phyloP scores from a whole-genome alignment of 1,284 basidiomycete genomes.

The Volvariella volvacea region DNA sequence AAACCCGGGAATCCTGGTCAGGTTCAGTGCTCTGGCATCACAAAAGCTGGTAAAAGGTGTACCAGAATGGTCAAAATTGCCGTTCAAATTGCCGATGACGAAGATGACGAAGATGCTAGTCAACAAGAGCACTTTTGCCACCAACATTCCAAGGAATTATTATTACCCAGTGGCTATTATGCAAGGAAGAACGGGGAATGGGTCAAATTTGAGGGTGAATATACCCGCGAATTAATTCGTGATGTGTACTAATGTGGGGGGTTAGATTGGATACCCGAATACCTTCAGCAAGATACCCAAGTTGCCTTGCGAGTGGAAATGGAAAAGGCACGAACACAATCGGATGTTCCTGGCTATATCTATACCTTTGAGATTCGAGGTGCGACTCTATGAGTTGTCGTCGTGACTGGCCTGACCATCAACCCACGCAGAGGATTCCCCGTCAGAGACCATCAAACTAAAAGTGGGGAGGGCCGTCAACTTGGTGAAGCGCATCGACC shows the following conservation, averaged over 20 bases:
- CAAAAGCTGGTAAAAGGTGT: conserved; percentile 60
- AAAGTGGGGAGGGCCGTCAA: conserved; percentile 50
- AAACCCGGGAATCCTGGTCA: conserved; percentile 12
- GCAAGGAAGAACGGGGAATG: conserved; percentile 42
- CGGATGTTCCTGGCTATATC: conserved; percentile 67
- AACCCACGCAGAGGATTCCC: conserved; percentile 16
- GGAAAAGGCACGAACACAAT: conserved; percentile 52
- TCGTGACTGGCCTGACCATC: neutral
- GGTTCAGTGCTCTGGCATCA: conserved; percentile 56
- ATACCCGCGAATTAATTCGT: neutral
- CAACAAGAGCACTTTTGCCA: conserved; percentile 31
- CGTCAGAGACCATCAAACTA: conserved; percentile 31
- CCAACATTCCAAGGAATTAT: conserved; percentile 56
- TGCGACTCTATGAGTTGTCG: conserved; percentile 17
- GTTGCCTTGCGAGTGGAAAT: conserved; percentile 61
- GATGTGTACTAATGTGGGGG: conserved; percentile 3
- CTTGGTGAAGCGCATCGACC: conserved; percentile 46
- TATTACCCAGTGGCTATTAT: conserved; percentile 50
- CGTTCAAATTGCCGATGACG: conserved; percentile 30
- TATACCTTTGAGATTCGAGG: conserved; percentile 74
- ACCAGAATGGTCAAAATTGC: conserved; percentile 50
- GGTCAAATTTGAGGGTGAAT: conserved; percentile 50
- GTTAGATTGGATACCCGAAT: conserved; percentile 63
- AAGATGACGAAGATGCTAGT: conserved; percentile 25
- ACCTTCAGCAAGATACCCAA: conserved; percentile 57